Evolutionary conservation across 2,329 filamentous ascomycete species (phyloP), one percentile per base, ranked within the genome.

Genomic region (Claviceps purpurea): DNA sequence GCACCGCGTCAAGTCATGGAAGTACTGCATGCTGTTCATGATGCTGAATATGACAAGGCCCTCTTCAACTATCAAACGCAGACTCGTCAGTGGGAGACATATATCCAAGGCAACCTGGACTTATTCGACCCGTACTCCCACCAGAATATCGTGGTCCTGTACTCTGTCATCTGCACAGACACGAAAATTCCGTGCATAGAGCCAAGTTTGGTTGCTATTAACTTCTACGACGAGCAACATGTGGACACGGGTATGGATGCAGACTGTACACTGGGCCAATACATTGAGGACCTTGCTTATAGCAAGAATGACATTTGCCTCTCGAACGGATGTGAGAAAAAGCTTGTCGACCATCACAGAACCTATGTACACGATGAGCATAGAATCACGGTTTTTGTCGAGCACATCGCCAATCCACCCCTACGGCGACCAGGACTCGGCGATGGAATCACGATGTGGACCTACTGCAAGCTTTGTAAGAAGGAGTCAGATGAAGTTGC

Each of bases 331-430:
- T 98, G 94, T 64, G 89, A 91, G 58, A 84, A 86, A 56, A 86
- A 82, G 59, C 89, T 97, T 86, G 79, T 83, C 51, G 87, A 96
- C 60, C 93, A 98, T 65, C 90, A 97, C 65, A 82, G 90, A 52
- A 95, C 95, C 43, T 98, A 98, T 62, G 94, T 98, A 1, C 93
- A 98, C 61, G 94, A 93, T 30, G 87, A 95, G 64, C 91, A 90
- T 10, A 87, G 95, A 56, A 83, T 98, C 59, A 95, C 89, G 7
- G 82, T 97, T 10, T 88, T 95, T 59, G 84, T 96, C 16, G 87
- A 95, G 62, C 62, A 66, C 34, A 56, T 68, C 5, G 60, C 66
- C 11, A 84, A 82, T 37, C 66, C 70, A 3, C 61, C 67, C 3
- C 60, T 65, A 3, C 60, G 61, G 50, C 54, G 55, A 18, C 60